Evolutionary conservation across 805 yeast species (phyloP), one percentile per base, ranked within the genome.

Genomic region (Candida xyloterini): DNA sequence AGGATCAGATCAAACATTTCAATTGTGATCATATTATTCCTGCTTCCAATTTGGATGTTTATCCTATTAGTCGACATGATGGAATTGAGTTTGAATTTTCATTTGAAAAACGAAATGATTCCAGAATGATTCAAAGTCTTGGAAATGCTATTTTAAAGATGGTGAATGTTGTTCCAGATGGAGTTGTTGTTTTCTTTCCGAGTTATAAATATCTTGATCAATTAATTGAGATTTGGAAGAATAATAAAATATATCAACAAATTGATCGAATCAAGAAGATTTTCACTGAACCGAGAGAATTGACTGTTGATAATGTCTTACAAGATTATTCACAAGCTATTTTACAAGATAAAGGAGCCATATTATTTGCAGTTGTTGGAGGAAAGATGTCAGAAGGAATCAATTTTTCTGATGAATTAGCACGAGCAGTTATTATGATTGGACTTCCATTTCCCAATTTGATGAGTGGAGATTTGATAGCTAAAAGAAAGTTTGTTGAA

Each of bases 381-480:
- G 98, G 97, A 0, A 83, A 83, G 54, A 70, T 90, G 64, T 86
- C 95, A 0, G 98, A 90, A 60, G 98, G 98, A 5, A 91, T 90
- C 30, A 90, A 90, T 56, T 90, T 91, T 58, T 76, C 90, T 9
- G 91, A 89, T 54, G 79, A 82, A 27, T 63, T 91, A n/a, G 96
- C 96, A 1, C 68, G 97, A 42, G 89, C 86, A 0, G 90, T 91
- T 0, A 66, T 86, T 2, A 82, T 91, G 84, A 68, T 87, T 10
- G 98, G 97, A 0, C 59, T 91, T 27, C 97, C 98, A 2, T 91
- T 74, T 52, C 97, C 98, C 0, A 91, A 89, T 59, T 74, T 83
- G 0, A 75, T 73, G 52, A 81, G 93, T 20, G 95, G 91, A 30
- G 96, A 88, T 49, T 66, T 89, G 50, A 71, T 83, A 18, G 85